phyloP scores from a whole-genome alignment of 1,139 yeast genomes.

The Candida labiduridarum region DNA sequence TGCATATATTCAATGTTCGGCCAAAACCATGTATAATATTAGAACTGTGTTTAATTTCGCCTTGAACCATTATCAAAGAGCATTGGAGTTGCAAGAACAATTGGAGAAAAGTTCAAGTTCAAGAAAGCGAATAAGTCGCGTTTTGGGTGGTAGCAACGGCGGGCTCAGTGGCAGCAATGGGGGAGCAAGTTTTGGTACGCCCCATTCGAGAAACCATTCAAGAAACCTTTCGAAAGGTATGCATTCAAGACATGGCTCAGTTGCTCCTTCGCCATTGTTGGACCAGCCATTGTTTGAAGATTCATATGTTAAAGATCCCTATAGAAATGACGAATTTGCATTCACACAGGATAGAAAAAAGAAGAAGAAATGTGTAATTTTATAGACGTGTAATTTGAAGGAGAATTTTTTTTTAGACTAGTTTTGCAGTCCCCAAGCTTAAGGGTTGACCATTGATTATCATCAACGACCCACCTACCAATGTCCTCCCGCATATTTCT shows the following conservation, averaged over 20 bases:
- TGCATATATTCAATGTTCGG: slow-evolving; percentile 80
- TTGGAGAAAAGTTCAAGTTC: slow-evolving; percentile 36
- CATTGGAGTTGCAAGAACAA: slow-evolving; percentile 40
- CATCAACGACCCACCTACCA: too few species aligned
- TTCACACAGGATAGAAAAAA: slow-evolving; percentile 38
- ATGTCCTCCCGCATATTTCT: not conserved
- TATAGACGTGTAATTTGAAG: slow-evolving; percentile 20
- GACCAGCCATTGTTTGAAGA: slow-evolving; percentile 46
- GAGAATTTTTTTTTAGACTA: not conserved
- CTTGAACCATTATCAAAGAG: slow-evolving; percentile 39
- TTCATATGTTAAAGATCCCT: slow-evolving; percentile 30
- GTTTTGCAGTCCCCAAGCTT: too few species aligned
- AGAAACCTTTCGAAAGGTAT: slow-evolving; percentile 26
- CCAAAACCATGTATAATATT: slow-evolving; percentile 69
- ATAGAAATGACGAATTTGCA: slow-evolving; percentile 47
- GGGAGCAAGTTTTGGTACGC: slow-evolving; percentile 5
- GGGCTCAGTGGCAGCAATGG: slow-evolving; percentile 7
- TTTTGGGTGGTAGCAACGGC: slow-evolving; percentile 18
- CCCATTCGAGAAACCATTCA: slow-evolving; percentile 19
- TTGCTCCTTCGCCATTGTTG: slow-evolving; percentile 39
- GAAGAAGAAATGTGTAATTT: slow-evolving; percentile 37
- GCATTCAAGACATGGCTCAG: slow-evolving; percentile 40
- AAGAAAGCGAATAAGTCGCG: slow-evolving; percentile 35
- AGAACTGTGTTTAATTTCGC: slow-evolving; percentile 66
- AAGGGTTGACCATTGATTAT: too few species aligned